A percentile compares a stretch with the other conserved stretches of the same genome.
Evolutionary conservation across 768 basidiomycete species (phyloP).

Genomic region (Mycena rosella): DNA sequence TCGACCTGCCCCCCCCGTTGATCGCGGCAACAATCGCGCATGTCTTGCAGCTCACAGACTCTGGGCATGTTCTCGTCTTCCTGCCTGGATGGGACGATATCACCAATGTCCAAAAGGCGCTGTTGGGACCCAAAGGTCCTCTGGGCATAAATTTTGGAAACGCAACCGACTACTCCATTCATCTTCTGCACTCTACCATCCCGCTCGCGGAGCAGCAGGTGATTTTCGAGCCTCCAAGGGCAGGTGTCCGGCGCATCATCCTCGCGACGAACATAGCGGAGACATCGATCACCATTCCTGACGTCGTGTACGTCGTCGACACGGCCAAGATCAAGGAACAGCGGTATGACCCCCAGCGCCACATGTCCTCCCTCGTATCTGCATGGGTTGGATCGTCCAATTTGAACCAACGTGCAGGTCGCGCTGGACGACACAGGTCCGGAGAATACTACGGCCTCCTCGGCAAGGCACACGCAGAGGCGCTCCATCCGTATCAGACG

Average conservation of each 20-base stretch:
- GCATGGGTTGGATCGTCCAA: slow-evolving; percentile 95
- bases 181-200: slow-evolving; percentile 90
- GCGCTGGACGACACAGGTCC: slow-evolving; percentile 90
- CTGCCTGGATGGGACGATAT: slow-evolving; percentile 97
- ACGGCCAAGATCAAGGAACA: slow-evolving; percentile 88
- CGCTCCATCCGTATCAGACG: slow-evolving; percentile 83
- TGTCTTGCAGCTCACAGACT: slow-evolving; percentile 77
- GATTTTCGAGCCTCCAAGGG: slow-evolving; percentile 86
- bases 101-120: slow-evolving; percentile 70
- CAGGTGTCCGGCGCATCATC: slow-evolving; percentile 87
- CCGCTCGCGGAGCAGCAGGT: slow-evolving; percentile 90
- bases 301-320: slow-evolving; percentile 95
- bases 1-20: slow-evolving; percentile 85
- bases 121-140: slow-evolving; percentile 62
- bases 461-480: slow-evolving; percentile 68
- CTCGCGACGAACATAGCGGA: slow-evolving; percentile 96
- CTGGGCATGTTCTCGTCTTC: slow-evolving; percentile 93
- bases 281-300: slow-evolving; percentile 94
- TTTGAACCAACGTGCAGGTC: slow-evolving; percentile 90
- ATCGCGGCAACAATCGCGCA: slow-evolving; percentile 86
- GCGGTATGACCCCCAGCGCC: slow-evolving; percentile 88
- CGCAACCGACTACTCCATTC: slow-evolving; percentile 70
- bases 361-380: slow-evolving; percentile 89
- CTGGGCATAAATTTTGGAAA: slow-evolving; percentile 75
- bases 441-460: slow-evolving; percentile 94